Conservation (phyloP, 768 basidiomycete species). For the Lactarius vividus region DNA sequence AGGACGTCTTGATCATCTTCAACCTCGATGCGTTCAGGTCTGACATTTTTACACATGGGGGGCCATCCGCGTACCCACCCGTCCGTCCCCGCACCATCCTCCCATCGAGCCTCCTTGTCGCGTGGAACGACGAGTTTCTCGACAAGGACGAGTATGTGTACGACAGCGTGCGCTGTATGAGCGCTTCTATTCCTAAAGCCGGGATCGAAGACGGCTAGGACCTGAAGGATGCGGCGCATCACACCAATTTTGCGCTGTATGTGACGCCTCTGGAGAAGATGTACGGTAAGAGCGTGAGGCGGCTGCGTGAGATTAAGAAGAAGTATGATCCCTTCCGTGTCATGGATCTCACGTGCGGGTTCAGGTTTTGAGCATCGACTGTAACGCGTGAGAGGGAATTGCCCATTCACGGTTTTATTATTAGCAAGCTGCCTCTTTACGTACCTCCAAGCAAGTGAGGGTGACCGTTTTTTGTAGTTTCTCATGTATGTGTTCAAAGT, state of each 20-base stretch:
- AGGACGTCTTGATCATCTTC: constrained; percentile 44
- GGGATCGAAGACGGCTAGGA: constrained; percentile 43
- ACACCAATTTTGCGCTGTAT: constrained; percentile 58
- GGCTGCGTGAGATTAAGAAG: constrained; percentile 41
- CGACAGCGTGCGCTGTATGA: constrained; percentile 40
- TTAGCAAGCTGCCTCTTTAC: background rate
- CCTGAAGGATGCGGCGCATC: constrained; percentile 40
- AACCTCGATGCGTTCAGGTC: constrained; percentile 24
- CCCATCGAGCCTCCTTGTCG: constrained; percentile 34
- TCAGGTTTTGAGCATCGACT: constrained; percentile 37
- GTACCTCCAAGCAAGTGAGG: background rate
- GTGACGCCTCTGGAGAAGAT: constrained; percentile 50
- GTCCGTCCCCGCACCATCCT: constrained; percentile 7
- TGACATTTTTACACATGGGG: constrained; percentile 15
- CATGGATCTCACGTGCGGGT: constrained; percentile 66
- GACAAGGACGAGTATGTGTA: constrained; percentile 47
- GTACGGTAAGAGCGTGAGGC: constrained; percentile 48
- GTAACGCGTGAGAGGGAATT: background rate
- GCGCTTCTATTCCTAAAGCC: constrained; percentile 39
- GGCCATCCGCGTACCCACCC: constrained; percentile 19
- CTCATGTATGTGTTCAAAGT: background rate
- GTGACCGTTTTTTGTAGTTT: background rate
- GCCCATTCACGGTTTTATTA: background rate
- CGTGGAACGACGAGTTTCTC: constrained; percentile 40
- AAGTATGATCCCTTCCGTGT: constrained; percentile 55